Base-by-base conservation (phyloP, 768 basidiomycete species). In the Panaeolus papilionaceus region DNA sequence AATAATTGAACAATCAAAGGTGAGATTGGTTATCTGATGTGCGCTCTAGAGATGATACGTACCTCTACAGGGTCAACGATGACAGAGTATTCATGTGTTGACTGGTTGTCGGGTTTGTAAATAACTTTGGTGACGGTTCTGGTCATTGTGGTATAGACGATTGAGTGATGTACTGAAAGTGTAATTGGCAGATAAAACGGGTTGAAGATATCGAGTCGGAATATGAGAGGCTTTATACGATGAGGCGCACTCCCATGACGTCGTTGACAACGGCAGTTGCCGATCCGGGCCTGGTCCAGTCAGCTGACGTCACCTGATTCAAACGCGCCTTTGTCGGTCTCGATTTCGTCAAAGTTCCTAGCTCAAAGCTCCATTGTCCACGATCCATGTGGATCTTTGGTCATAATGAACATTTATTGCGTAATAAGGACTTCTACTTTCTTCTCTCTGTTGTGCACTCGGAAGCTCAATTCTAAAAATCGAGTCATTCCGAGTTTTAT, bases 61-160 rank as follows among this genome's bases (percentile, higher is more conserved):
- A 94, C 93, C 86, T 89, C 85, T 64, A 75, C 80, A 3, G 82
- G 82, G 75, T 92, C 85, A 49, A 94, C 88, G 70, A 94, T 83
- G 75, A 91, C 78, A 66, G 84, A 86, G 81, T 79, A 95, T 79
- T 93, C 92, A 64, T 93, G 88, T 23, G 88, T 89, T 8, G 88
- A 87, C 71, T 90, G 86, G 64, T 86, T 75, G 73, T 90, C 88
- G 38, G 93, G 90, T 79, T 93, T 92, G 85, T 92, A 95, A 71
- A 94, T 81, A 74, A 95, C 85, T 81, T 92, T 89, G 65, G 87
- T 86, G 68, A 91, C 72, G 47, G 77, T 70, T 71, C 86, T 85
- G 39, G 80, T 65, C 84, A 85, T 86, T 68, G 62, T 79, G 70
- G 63, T 64, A 66, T 69, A 74, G 66, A 64, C 1, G 16, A 49